Evolutionary conservation across 306 rosid species (phyloP), one percentile per base, ranked within the genome.

Genomic region (Aeschynomene evenia): DNA sequence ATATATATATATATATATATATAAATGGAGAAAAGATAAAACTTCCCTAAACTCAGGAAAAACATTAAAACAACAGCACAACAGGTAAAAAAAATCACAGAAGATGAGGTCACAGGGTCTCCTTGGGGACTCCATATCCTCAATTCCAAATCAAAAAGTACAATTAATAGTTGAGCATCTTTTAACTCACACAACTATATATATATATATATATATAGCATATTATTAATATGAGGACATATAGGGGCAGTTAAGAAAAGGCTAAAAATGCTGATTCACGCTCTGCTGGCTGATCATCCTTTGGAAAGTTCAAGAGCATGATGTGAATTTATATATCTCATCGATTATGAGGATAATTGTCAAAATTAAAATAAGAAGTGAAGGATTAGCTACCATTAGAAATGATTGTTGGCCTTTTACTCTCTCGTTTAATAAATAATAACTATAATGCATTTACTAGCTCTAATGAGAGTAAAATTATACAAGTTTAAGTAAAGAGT

Each of bases 71-170:
- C 60, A 66, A 66, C 46, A 9, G 71, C 31, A 19, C 45, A 45
- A 20, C 19, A 16, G 58, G 45, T 48, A 31, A 66, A 66, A 66
- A 66, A 66, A 7, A 34, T 63, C 43, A n/a, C 3, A 46, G 13
- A 4, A 22, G n/a, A 22, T 68, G 58, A 39, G 15, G 46, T 55
- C 21, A 55, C 53, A 36, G 45, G 45, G 16, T 15, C 46, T 18
- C 9, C 24, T 1, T 14, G 34, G 9, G 48, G 60, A 34, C 24
- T 54, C 54, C 55, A 24, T n/a, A n/a, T 24, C 42, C 3, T 28
- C 31, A n/a, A n/a, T 40, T 33, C 16, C 50, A 12, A 31, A 45
- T 60, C 52, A 61, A 33, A 48, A 71, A 72, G 70, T 72, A 49
- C 42, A 50, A 34, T 26, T 7, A 24, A 28, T 28, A 6, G 14